Evolutionary conservation across 257 asterid species (phyloP).

Genomic region (Gardenia jasminoides): DNA sequence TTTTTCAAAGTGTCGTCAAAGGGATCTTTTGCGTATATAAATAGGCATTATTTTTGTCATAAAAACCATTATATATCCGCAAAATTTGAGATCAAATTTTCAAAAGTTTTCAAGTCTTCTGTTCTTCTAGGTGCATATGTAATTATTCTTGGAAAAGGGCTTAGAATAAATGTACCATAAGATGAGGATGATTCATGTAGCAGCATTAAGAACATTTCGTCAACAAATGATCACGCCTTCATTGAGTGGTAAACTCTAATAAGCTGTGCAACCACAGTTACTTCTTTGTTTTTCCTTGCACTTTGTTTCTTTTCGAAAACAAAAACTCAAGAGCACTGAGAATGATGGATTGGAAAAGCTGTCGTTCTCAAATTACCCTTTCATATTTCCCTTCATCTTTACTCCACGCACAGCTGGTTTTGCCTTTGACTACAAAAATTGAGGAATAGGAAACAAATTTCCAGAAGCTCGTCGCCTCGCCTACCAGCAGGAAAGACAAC

Average conservation of each 20-base stretch:
- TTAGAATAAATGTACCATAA: neutral
- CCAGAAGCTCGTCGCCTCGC: neutral
- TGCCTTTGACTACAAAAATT: neutral
- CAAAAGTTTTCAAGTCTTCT: neutral
- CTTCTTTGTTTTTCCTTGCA: neutral
- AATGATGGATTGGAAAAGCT: neutral
- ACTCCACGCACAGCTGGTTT: neutral
- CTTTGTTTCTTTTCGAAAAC: neutral
- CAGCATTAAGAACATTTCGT: neutral
- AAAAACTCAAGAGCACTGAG: neutral
- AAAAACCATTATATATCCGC: constrained; percentile 1
- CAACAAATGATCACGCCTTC: neutral
- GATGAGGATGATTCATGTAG: neutral
- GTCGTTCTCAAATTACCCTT: neutral
- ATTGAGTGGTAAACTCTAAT: neutral
- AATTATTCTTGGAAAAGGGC: neutral
- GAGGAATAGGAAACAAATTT: neutral
- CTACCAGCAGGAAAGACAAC: neutral
- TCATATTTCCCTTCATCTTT: neutral
- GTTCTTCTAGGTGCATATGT: constrained; percentile 5
- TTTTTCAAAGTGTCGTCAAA: neutral
- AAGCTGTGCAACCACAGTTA: neutral
- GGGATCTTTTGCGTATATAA: constrained; percentile 6
- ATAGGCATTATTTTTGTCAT: neutral
- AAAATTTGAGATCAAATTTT: constrained; percentile 1